phyloP scores from a whole-genome alignment of 495 filamentous ascomycete genomes.

The Neurospora sp. region DNA sequence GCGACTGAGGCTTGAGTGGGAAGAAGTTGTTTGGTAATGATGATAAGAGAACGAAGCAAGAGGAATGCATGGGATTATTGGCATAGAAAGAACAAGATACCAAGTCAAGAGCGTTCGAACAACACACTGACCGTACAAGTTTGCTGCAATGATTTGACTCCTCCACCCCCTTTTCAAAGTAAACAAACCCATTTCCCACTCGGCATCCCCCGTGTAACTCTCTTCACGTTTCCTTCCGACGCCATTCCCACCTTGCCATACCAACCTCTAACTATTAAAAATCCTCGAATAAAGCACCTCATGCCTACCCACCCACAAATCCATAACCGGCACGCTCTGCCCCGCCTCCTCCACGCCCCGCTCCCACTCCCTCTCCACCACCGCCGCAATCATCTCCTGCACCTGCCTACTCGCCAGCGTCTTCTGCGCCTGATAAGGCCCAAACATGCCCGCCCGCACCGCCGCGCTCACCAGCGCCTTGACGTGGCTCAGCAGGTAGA shows the following conservation, averaged over 20 bases:
- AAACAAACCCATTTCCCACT: neutral
- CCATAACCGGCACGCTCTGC: constrained; percentile 78
- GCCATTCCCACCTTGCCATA: neutral
- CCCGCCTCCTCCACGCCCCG: constrained; percentile 62
- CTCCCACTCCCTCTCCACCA: constrained; percentile 50
- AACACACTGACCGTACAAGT: neutral
- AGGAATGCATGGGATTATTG: neutral
- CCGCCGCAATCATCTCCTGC: constrained; percentile 49
- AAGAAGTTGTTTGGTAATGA: neutral
- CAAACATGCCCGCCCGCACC: constrained; percentile 79
- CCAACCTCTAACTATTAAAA: constrained; percentile 57
- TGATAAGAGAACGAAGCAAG: neutral
- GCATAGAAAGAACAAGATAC: constrained; percentile 1
- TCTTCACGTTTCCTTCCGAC: neutral
- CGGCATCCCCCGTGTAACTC: neutral
- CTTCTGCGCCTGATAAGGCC: constrained; percentile 82
- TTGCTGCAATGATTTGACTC: neutral
- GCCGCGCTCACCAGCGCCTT: constrained; percentile 84
- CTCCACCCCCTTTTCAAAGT: neutral
- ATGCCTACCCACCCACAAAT: constrained; percentile 91
- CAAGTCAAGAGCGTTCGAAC: neutral
- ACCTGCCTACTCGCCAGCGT: constrained; percentile 60
- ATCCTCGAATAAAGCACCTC: constrained; percentile 94
- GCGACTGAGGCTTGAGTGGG: constrained; percentile 38
- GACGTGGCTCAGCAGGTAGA: constrained; percentile 79